Evolutionary conservation across 2,329 filamentous ascomycete species (phyloP), one percentile per base, ranked within the genome.

Genomic region (Coniosporium tulheliwenetii): DNA sequence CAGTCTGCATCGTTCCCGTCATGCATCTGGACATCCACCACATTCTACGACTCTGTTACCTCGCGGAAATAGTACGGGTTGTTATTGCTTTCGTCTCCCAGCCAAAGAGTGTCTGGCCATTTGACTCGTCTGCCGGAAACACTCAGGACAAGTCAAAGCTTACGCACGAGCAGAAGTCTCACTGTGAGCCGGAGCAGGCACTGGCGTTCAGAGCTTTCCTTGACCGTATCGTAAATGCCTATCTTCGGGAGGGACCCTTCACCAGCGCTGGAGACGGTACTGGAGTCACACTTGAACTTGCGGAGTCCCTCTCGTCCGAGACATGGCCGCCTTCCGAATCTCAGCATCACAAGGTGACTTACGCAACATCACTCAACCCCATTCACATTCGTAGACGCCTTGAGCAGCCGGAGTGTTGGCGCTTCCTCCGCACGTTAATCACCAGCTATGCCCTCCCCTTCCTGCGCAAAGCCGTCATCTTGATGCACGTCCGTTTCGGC

Each of bases 381-480:
- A 13, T 29, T 31, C 10, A 13, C 14, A 30, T 36, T 30, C 10
- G 33, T 19, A n/a, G 31, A 8, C 13, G 5, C 31, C 26, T 37
- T 33, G 10, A 37, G 10, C 30, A 29, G n/a, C 19, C 19, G 10
- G 31, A 36, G 13, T 58, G 59, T 41, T 47, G 59, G 14, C 52
- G 51, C 39, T 53, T 56, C 45, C 55, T 64, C 8, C 52, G 61
- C 7, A 55, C 52, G 10, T 50, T 69, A 44, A 71, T 85, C 16
- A 76, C 79, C 46, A 86, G 81, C 52, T 98, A 96, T 53, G 85
- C 86, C 3, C 69, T 95, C n/a, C 71, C 77, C 0, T 98, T 95
- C 64, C 67, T 98, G 33, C 81, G 91, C 44, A 98, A 98, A 63
- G 71, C 73, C 7, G 72, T 78, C 36, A 74, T 98, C 38, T 74